phyloP scores from a whole-genome alignment of 2,329 filamentous ascomycete species.

The Orbilia javanica region DNA sequence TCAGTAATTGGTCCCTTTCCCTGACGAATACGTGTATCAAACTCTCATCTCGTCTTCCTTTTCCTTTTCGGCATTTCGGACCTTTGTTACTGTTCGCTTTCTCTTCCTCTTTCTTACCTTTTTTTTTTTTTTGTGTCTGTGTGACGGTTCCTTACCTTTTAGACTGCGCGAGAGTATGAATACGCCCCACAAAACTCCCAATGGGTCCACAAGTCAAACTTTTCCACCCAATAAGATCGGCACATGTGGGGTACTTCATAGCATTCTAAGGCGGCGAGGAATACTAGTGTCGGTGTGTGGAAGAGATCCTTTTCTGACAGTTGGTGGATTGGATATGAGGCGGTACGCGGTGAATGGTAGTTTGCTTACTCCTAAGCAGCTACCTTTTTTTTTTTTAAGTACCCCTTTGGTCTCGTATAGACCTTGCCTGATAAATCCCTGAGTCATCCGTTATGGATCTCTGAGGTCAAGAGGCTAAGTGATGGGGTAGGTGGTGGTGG shows the following conservation, averaged over 20 bases:
- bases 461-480: not conserved
- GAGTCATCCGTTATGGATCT: conserved; percentile 15
- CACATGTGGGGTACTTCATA: conserved; percentile 45
- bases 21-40: not conserved
- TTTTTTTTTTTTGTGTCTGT: conserved; percentile 12
- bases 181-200: not conserved
- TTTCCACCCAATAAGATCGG: not conserved
- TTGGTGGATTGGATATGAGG: conserved; percentile 6
- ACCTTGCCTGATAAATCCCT: not conserved
- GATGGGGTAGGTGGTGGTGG: conserved; percentile 5
- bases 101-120: conserved; percentile 20
- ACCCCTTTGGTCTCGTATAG: conserved; percentile 1
- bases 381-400: conserved; percentile 36
- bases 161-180: conserved; percentile 49
- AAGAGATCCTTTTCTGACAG: not conserved
- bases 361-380: conserved; percentile 34
- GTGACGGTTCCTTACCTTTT: not conserved
- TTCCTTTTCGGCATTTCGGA: no score
- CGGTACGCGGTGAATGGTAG: conserved; percentile 15
- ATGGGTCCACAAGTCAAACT: conserved; percentile 1
- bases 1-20: conserved; percentile 23
- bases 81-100: no score
- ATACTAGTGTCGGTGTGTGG: not conserved
- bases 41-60: no score
- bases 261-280: conserved; percentile 29